Base-by-base conservation (phyloP, 2,329 filamentous ascomycete species). In the Neonectria sp. region DNA sequence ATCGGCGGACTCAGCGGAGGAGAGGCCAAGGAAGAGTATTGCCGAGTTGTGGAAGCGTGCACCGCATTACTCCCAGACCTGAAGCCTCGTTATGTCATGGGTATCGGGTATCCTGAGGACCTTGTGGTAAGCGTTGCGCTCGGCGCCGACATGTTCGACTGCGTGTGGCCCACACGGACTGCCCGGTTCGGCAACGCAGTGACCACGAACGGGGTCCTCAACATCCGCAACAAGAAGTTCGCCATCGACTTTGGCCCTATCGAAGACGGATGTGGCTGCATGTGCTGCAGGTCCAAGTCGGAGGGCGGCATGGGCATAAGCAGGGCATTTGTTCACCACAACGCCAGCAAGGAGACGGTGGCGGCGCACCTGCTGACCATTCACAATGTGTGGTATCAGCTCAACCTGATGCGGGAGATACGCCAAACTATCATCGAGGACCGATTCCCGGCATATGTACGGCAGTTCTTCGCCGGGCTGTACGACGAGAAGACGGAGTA, bases 11-110 rank as follows among this genome's bases (percentile, higher is more conserved):
- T 99, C 24, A 97, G 94, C 71, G 97, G 96, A 62, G 96, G 97
- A 59, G 97, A 99, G 83, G 96, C 94, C 17, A 99, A 99, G 81
- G 88, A 89, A 29, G 93, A 96, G 76, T 99, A 95, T 78, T 99
- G 96, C 82, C 90, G 90, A 76, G 96, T 98, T 25, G 95, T 98
- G 29, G 88, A 91, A 66, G 91, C 94, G 2, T 98, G 96, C 80
- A 98, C 96, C 1, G 88, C 86, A 35, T 81, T 97, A 65, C 86
- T 99, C 21, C 97, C 97, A 0, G 92, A 95, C 65, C 85, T 93
- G 68, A 99, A 99, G 82, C 96, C 96, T n/a, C 89, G 96, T 79
- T 99, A 99, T 82, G 95, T 99, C 64, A 99, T 99, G 97, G 96
- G 96, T 21, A 96, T 99, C 73, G 95, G 96, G 13, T 99, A 98